Percentiles rank a stretch among this genome's conserved stretches.
These are phyloP conservation scores for Talaromyces sp. DNA, from an alignment of 2,329 filamentous ascomycete species.

Conservation along the genomic window DNA sequence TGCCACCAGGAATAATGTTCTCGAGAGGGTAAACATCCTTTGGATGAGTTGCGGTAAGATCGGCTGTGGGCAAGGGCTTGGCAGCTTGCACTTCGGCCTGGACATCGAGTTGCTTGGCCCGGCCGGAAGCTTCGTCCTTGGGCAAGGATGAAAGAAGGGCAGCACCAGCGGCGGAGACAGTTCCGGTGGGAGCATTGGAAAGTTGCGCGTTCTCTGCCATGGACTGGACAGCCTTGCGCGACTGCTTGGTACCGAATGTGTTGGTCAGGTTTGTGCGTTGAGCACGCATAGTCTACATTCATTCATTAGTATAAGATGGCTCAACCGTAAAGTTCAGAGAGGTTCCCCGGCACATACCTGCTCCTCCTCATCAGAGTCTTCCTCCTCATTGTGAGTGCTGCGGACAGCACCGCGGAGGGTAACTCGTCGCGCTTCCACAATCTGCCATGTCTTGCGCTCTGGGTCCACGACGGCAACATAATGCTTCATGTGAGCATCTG, in stretches of 20 bases:
- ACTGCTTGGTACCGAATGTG: slow-evolving; percentile 55
- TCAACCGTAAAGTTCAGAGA: background rate
- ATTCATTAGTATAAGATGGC: slow-evolving; percentile 13
- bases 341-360: slow-evolving; percentile 25
- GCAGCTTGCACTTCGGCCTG: slow-evolving; percentile 49
- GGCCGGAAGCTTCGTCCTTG: slow-evolving; percentile 33
- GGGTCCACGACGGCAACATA: slow-evolving; percentile 65
- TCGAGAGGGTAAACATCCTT: slow-evolving; percentile 50
- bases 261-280: slow-evolving; percentile 49
- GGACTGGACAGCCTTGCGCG: slow-evolving; percentile 52
- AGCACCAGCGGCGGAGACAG: slow-evolving; percentile 43
- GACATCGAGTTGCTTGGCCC: slow-evolving; percentile 37
- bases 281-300: slow-evolving; percentile 39
- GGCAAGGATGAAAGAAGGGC: slow-evolving; percentile 49
- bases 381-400: slow-evolving; percentile 30
- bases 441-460: slow-evolving; percentile 53
- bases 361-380: slow-evolving; percentile 34
- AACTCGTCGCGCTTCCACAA: slow-evolving; percentile 58
- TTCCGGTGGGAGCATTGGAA: slow-evolving; percentile 40
- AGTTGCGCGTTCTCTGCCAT: slow-evolving; percentile 53
- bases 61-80: slow-evolving; percentile 49
- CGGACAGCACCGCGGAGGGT: slow-evolving; percentile 55
- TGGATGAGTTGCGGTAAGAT: slow-evolving; percentile 47
- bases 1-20: slow-evolving; percentile 45
- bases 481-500: slow-evolving; percentile 59